These are phyloP conservation scores for Tieghemiomyces parasiticus DNA, from an alignment of 192 early-diverging fungal species.

Conservation along the genomic window DNA sequence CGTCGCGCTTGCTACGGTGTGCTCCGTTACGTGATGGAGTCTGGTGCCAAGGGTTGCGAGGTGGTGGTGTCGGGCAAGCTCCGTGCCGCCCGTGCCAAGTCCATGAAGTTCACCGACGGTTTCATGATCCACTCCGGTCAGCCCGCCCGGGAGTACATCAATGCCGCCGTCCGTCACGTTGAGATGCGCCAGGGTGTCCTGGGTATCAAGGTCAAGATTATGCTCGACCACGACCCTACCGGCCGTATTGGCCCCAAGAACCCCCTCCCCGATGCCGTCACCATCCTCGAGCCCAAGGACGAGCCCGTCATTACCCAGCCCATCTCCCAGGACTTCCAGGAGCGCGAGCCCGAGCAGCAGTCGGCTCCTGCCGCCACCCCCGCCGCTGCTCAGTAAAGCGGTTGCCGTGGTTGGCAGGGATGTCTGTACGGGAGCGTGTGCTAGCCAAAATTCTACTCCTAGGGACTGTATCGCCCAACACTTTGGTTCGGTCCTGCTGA, in stretches of 20 bases:
- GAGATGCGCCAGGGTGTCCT: slow-evolving; percentile 96
- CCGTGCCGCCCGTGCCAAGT: slow-evolving; percentile 99
- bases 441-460: too few species aligned
- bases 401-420: background rate
- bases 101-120: slow-evolving; percentile 99
- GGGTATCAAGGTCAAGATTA: slow-evolving; percentile 99
- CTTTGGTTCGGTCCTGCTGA: too few species aligned
- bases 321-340: slow-evolving; percentile 40
- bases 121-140: slow-evolving; percentile 99
- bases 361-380: slow-evolving; percentile 24
- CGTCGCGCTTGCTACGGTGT: slow-evolving; percentile 97
- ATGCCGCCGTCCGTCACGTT: slow-evolving; percentile 93
- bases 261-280: slow-evolving; percentile 90
- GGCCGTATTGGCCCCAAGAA: slow-evolving; percentile 90
- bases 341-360: slow-evolving; percentile 16
- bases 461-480: too few species aligned
- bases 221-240: slow-evolving; percentile 86
- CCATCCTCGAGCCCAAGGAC: slow-evolving; percentile 86
- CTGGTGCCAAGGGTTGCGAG: slow-evolving; percentile 98
- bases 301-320: slow-evolving; percentile 56
- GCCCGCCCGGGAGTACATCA: slow-evolving; percentile 91
- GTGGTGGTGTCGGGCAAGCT: slow-evolving; percentile 99
- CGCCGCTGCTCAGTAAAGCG: slow-evolving; percentile 19
- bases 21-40: slow-evolving; percentile 97
- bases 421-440: too few species aligned